Evolutionary conservation across 345 rosid genomes (phyloP).

Genomic region (Dipteronia sinensis): DNA sequence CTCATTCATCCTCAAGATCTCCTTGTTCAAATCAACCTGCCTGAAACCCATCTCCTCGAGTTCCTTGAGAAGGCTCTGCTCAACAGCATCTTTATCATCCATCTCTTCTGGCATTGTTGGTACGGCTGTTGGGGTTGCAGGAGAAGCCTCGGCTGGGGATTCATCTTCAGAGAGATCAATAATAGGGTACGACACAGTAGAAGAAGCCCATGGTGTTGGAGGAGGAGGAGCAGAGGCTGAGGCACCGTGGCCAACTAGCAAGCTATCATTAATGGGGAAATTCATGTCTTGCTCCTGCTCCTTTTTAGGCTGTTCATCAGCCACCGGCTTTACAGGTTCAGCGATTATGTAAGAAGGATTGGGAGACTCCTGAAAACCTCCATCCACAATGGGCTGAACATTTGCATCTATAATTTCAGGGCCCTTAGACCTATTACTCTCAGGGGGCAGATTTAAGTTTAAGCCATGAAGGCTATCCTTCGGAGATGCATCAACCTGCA

Average conservation of each 20-base stretch:
- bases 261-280: slow-evolving; percentile 41
- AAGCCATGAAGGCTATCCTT: slow-evolving; percentile 43
- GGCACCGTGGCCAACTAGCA: slow-evolving; percentile 35
- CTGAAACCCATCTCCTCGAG: slow-evolving; percentile 95
- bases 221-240: slow-evolving; percentile 23
- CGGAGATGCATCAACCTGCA: slow-evolving; percentile 67
- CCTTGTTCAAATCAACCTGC: slow-evolving; percentile 86
- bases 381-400: slow-evolving; percentile 37
- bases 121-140: neutral
- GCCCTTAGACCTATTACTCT: slow-evolving; percentile 26
- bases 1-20: slow-evolving; percentile 68
- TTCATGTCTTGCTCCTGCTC: slow-evolving; percentile 35
- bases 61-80: slow-evolving; percentile 67
- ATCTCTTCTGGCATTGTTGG: slow-evolving; percentile 17
- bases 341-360: slow-evolving; percentile 11
- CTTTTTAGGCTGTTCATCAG: slow-evolving; percentile 34
- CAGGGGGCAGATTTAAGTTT: slow-evolving; percentile 73
- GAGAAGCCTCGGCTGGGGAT: slow-evolving; percentile 23
- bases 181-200: slow-evolving; percentile 26
- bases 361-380: slow-evolving; percentile 21
- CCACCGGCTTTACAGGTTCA: slow-evolving; percentile 24
- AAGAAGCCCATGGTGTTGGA: slow-evolving; percentile 7
- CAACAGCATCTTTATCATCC: slow-evolving; percentile 32
- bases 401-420: slow-evolving; percentile 36
- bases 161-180: slow-evolving; percentile 43